Percentiles rank a stretch among this genome's conserved stretches.
These are phyloP conservation scores for Suillus variegatus DNA, from an alignment of 768 basidiomycete species.

Conservation along the genomic window DNA sequence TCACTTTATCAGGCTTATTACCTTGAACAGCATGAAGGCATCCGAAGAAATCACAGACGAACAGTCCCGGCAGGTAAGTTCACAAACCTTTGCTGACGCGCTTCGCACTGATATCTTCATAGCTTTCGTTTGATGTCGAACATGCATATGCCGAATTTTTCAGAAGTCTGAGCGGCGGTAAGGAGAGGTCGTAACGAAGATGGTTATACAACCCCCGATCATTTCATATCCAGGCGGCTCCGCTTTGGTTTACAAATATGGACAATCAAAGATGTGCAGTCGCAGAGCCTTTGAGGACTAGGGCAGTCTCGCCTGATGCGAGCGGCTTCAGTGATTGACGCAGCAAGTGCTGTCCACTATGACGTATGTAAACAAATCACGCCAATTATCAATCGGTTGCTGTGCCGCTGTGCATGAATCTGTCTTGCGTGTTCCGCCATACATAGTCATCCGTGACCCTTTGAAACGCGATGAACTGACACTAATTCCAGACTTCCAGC, in stretches of 20 bases:
- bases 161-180: constrained; percentile 59
- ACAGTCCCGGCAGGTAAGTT: constrained; percentile 82
- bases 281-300: background rate
- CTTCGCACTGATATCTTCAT: background rate
- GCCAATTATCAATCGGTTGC: background rate
- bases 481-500: background rate
- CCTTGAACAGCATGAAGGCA: constrained; percentile 95
- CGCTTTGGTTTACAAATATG: background rate
- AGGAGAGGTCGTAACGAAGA: constrained; percentile 21
- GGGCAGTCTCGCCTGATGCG: background rate
- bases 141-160: constrained; percentile 95
- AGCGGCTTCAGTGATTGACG: background rate
- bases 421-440: background rate
- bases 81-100: background rate
- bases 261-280: background rate
- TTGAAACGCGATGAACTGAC: background rate
- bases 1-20: constrained; percentile 72
- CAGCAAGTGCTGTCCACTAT: background rate
- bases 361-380: background rate
- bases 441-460: background rate
- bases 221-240: background rate
- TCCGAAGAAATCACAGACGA: constrained; percentile 96
- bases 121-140: constrained; percentile 97
- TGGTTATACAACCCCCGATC: background rate
- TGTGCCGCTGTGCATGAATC: background rate